A percentile compares a stretch with the other conserved stretches of the same genome.
phyloP scores from a whole-genome alignment of 305 asterid species.

The Ajuga reptans region DNA sequence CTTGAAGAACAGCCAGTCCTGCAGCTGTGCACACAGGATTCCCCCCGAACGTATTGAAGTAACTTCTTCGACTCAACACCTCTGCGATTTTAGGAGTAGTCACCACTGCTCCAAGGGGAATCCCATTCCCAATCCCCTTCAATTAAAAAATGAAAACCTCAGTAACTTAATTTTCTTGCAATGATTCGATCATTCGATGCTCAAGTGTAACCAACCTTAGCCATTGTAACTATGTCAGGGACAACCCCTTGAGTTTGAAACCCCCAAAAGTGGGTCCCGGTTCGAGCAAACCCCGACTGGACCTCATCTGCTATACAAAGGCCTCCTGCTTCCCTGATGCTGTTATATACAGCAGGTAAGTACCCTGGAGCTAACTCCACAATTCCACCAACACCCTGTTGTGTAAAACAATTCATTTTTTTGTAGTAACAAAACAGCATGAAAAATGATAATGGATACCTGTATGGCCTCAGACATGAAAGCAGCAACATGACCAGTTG shows the following conservation, averaged over 20 bases:
- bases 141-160: neutral
- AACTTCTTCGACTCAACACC: conserved; percentile 48
- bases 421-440: neutral
- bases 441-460: conserved; percentile 21
- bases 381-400: conserved; percentile 73
- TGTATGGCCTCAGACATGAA: conserved; percentile 69
- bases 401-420: neutral
- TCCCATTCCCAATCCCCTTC: conserved; percentile 66
- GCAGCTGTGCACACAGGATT: conserved; percentile 70
- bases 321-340: conserved; percentile 44
- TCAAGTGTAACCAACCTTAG: conserved; percentile 35
- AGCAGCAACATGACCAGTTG: conserved; percentile 62
- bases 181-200: neutral
- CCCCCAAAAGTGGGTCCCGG: conserved; percentile 67
- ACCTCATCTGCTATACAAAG: conserved; percentile 79
- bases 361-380: conserved; percentile 65
- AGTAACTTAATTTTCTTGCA: neutral
- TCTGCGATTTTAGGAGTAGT: conserved; percentile 55
- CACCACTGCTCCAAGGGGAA: conserved; percentile 66
- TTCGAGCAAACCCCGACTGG: conserved; percentile 68
- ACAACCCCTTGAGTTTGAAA: conserved; percentile 53
- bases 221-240: conserved; percentile 74
- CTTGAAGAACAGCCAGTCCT: conserved; percentile 59
- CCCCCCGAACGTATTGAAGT: conserved; percentile 77
- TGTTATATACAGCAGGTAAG: conserved; percentile 36